These are phyloP conservation scores for Sporothrix brasiliensis DNA, from an alignment of 2,329 filamentous ascomycete genomes.

Conservation along the genomic window DNA sequence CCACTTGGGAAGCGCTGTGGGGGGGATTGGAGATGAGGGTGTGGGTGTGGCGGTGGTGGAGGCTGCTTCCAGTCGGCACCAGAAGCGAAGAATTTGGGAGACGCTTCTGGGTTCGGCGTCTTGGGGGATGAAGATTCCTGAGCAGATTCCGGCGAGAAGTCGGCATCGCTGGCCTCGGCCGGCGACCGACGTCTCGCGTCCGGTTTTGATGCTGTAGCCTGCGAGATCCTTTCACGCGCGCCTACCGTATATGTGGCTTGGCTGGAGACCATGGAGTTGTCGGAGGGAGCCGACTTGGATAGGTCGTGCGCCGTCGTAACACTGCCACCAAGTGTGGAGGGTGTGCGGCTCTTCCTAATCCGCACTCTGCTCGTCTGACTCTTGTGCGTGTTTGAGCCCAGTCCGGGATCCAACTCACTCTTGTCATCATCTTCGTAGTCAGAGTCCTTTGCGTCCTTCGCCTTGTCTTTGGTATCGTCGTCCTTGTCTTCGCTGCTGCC, in stretches of 20 bases:
- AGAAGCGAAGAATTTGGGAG: slow-evolving; percentile 32
- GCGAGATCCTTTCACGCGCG: background rate
- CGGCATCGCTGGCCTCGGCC: slow-evolving; percentile 48
- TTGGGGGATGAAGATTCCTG: slow-evolving; percentile 63
- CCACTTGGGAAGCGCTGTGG: background rate
- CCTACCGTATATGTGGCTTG: slow-evolving; percentile 53
- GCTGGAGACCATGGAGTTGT: slow-evolving; percentile 60
- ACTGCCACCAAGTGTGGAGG: slow-evolving; percentile 30
- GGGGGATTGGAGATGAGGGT: slow-evolving; percentile 41
- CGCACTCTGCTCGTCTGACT: slow-evolving; percentile 27
- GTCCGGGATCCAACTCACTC: slow-evolving; percentile 40
- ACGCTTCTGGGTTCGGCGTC: slow-evolving; percentile 55
- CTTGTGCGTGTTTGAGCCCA: slow-evolving; percentile 8
- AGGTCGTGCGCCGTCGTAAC: slow-evolving; percentile 48
- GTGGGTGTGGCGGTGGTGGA: slow-evolving; percentile 52
- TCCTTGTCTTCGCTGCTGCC: slow-evolving; percentile 3
- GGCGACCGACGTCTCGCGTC: slow-evolving; percentile 34
- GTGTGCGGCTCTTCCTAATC: slow-evolving; percentile 29
- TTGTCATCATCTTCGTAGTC: slow-evolving; percentile 18
- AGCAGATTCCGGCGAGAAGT: slow-evolving; percentile 55
- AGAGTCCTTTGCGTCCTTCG: background rate
- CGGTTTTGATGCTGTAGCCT: background rate
- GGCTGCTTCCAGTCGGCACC: slow-evolving; percentile 45
- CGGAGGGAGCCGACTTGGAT: slow-evolving; percentile 55
- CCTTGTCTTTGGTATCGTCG: background rate